phyloP scores from a whole-genome alignment of 768 basidiomycete species.

The Guyanaporus albipodus region DNA sequence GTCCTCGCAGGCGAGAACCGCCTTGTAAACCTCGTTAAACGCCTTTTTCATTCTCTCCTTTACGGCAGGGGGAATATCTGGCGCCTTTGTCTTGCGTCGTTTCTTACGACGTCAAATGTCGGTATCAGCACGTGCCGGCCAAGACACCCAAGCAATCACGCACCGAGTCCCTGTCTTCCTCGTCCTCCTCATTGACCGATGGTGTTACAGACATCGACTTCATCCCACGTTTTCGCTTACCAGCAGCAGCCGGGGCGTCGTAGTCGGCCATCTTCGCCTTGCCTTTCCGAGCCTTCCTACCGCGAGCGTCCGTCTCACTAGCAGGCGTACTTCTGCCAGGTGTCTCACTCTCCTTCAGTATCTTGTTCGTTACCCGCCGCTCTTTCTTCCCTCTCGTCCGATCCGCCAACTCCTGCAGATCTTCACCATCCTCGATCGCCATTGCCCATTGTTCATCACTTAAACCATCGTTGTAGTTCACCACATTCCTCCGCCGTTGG shows the following conservation, averaged over 20 bases:
- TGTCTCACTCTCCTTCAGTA: conserved; percentile 53
- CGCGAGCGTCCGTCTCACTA: conserved; percentile 55
- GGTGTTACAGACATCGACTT: conserved; percentile 78
- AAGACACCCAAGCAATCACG: conserved; percentile 21
- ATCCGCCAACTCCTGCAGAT: conserved; percentile 69
- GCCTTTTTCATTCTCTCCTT: conserved; percentile 82
- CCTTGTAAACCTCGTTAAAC: conserved; percentile 71
- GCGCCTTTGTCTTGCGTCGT: conserved; percentile 73
- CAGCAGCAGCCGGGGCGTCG: conserved; percentile 38
- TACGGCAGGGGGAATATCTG: conserved; percentile 53
- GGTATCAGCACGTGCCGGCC: background rate
- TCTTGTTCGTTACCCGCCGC: conserved; percentile 55
- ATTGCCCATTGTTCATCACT: conserved; percentile 92
- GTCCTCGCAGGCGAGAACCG: conserved; percentile 70
- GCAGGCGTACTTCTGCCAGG: conserved; percentile 64
- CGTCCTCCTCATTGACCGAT: conserved; percentile 68
- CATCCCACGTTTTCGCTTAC: conserved; percentile 71
- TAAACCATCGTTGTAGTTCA: conserved; percentile 91
- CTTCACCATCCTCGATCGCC: conserved; percentile 80
- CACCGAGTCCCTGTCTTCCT: conserved; percentile 72
- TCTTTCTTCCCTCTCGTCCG: conserved; percentile 62
- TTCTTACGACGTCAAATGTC: conserved; percentile 46
- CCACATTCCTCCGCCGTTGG: conserved; percentile 74
- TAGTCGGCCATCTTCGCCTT: conserved; percentile 59
- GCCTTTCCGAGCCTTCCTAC: conserved; percentile 53